Evolutionary conservation across 208 protist species (phyloP), one percentile per base, ranked within the genome.

Genomic region (Acanthamoeba polyphaga): DNA sequence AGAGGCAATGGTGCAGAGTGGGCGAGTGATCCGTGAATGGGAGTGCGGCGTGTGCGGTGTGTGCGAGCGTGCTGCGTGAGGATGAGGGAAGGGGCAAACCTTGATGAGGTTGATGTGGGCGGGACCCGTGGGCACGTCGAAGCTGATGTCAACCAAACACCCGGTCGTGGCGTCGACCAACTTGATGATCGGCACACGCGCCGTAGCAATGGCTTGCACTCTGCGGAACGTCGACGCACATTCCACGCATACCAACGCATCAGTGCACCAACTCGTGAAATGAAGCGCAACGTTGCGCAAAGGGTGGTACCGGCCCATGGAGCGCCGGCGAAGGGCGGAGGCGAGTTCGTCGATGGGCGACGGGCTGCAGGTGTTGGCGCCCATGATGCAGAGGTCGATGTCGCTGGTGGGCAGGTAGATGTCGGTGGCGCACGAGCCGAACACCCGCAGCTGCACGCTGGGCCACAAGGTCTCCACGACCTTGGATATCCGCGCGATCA

Each of bases 181-280:
- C 90, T 94, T 94, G 29, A 94, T 68, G 62, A 94, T 94, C 32
- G 90, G 90, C 90, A 94, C 90, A 9, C 78, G 72, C 22, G 90
- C 90, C 2, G 43, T 94, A 9, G 90, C 32, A 24, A 94, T 94
- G 90, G 29, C n/a, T 68, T 91, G 53, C 15, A 91, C 38, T 51
- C 49, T 49, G 34, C 9, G 15, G 19, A 15, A 74, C 68, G 17
- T 5, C 38, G 38, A 43, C 38, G 38, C 38, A 43, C 38, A 43
- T 43, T 43, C 38, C 38, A 5, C 38, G 3, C 38, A 43, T 43
- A 43, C 38, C 38, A 43, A 43, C 38, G 38, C 3, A 5, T 34
- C 34, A 43, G 38, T 43, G 38, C 38, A 43, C 38, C 38, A 43
- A 43, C 3, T 43, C 34, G 3, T 5, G 38, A 43, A 43, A 43